Percentiles rank a stretch among this genome's conserved stretches.
These are phyloP conservation scores for Serpula lacrymans DNA, from an alignment of 768 basidiomycete genomes.

Conservation along the genomic window DNA sequence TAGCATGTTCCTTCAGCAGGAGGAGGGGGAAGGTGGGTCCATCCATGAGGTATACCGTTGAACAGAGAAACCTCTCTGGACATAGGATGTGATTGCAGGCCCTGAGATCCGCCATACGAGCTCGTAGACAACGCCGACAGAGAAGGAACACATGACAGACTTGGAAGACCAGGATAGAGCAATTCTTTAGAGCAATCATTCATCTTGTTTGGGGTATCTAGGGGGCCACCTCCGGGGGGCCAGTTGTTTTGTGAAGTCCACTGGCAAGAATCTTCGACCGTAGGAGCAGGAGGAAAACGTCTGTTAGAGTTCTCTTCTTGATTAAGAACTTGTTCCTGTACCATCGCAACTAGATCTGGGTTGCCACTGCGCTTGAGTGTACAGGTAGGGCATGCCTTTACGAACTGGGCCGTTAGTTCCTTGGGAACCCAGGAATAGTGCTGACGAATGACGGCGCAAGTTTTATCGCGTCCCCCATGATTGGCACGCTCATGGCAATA, in stretches of 20 bases:
- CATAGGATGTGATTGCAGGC: neutral
- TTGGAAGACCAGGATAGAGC: no score
- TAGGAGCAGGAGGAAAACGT: no score
- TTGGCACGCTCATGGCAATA: conserved; percentile 62
- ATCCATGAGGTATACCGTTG: conserved; percentile 1
- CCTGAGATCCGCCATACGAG: neutral
- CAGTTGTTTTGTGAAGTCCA: neutral
- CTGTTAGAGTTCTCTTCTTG: neutral
- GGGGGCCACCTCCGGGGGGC: neutral
- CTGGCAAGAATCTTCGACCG: neutral
- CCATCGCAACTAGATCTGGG: conserved; percentile 14
- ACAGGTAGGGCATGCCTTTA: conserved; percentile 79
- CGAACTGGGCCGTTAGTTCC: conserved; percentile 74
- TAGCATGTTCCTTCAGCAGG: no score
- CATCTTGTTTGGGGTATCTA: no score
- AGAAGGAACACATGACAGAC: neutral
- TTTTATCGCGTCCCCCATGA: conserved; percentile 82
- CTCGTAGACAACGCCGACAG: neutral
- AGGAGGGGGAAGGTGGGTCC: conserved; percentile 1
- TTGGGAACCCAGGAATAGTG: conserved; percentile 85
- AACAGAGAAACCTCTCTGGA: neutral
- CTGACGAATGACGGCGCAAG: conserved; percentile 58
- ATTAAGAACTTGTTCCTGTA: conserved; percentile 1
- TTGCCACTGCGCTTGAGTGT: conserved; percentile 40
- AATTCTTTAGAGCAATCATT: no score